Conservation (phyloP, 163 green algal species). For the Coccomyxa subellipsoidea region DNA sequence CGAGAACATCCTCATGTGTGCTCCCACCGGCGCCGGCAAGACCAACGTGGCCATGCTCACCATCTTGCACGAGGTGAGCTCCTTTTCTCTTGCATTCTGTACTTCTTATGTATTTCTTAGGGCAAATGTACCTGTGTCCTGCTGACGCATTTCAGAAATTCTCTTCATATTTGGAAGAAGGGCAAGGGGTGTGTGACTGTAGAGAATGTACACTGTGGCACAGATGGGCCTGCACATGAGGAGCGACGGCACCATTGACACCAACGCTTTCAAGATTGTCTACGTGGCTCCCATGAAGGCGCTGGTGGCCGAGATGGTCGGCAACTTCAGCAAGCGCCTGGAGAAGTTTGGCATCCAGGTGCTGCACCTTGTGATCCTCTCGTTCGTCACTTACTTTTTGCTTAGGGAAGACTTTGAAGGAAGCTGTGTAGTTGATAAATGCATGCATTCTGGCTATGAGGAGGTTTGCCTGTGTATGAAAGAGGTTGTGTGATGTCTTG, state of each 20-base stretch:
- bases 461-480: not conserved
- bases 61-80: conserved; percentile 81
- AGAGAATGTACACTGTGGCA: not conserved
- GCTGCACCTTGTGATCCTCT: not conserved
- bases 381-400: not conserved
- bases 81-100: not conserved
- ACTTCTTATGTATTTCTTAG: too few relatives aligned
- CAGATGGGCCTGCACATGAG: conserved; percentile 79
- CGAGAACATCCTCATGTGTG: conserved; percentile 95
- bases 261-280: conserved; percentile 89
- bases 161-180: too few relatives aligned
- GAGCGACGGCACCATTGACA: conserved; percentile 82
- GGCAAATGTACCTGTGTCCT: too few relatives aligned
- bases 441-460: too few relatives aligned
- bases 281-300: conserved; percentile 99
- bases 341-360: conserved; percentile 83
- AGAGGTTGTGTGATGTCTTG: not conserved
- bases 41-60: conserved; percentile 97
- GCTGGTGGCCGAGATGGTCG: conserved; percentile 96
- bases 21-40: conserved; percentile 92
- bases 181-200: not conserved
- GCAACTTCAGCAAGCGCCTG: conserved; percentile 90
- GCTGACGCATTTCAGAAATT: too few relatives aligned
- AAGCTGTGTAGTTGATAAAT: too few relatives aligned
- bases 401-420: too few relatives aligned